Percentiles rank a stretch among this genome's conserved stretches.
Conservation (phyloP, 2,329 filamentous ascomycete genomes). For the Ceratocystis huliohia region DNA sequence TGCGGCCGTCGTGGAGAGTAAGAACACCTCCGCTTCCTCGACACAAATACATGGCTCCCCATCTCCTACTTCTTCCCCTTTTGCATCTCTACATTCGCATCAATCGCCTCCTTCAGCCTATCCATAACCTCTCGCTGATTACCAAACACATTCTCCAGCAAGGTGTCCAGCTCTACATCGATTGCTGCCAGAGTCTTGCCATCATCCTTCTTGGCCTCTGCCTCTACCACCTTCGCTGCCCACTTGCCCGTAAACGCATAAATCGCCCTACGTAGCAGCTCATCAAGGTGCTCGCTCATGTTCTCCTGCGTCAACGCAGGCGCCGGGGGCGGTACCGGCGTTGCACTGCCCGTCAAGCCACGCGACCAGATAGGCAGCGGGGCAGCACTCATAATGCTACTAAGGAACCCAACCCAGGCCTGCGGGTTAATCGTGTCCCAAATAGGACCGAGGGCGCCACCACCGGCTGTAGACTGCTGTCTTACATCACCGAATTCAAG, state of each 20-base stretch:
- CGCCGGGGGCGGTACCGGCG: constrained; percentile 19
- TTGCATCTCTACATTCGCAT: constrained; percentile 43
- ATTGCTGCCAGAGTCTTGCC: constrained; percentile 40
- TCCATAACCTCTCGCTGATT: constrained; percentile 46
- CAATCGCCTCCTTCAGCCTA: constrained; percentile 49
- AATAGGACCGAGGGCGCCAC: constrained; percentile 44
- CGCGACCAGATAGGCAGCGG: constrained; percentile 37
- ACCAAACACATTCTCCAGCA: constrained; percentile 46
- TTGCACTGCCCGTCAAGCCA: constrained; percentile 28
- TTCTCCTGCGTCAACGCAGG: constrained; percentile 37
- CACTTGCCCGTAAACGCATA: constrained; percentile 51
- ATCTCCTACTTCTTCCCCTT: constrained; percentile 32
- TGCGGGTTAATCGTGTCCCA: constrained; percentile 50
- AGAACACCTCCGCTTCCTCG: neutral
- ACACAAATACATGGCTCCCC: constrained; percentile 25
- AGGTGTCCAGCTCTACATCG: constrained; percentile 43
- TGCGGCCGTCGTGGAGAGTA: neutral
- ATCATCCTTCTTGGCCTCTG: constrained; percentile 35
- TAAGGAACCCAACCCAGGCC: constrained; percentile 47
- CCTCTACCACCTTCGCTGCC: constrained; percentile 40
- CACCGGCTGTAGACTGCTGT: constrained; percentile 32
- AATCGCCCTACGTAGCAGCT: constrained; percentile 49
- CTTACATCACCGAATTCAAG: constrained; percentile 74
- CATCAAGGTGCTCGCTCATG: constrained; percentile 52
- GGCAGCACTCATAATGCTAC: constrained; percentile 37